Evolutionary conservation across 495 filamentous ascomycete species (phyloP).

Genomic region (Daldinia grandis): DNA sequence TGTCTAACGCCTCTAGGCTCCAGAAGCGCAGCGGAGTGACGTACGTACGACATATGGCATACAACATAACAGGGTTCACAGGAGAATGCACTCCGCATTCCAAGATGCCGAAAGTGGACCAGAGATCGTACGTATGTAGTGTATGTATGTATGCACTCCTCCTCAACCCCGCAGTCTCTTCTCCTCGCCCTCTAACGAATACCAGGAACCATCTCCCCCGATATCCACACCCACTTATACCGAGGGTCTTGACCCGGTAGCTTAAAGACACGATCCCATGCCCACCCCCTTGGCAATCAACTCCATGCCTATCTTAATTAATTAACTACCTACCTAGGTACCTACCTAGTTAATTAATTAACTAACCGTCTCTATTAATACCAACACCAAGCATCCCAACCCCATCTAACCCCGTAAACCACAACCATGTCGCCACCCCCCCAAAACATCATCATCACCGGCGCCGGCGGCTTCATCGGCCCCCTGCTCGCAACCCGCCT

Average conservation of each 20-base stretch:
- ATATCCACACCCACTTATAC: slow-evolving; percentile 16
- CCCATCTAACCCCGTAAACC: background rate
- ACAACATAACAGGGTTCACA: slow-evolving; percentile 9
- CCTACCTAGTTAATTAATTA: no score
- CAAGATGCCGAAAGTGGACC: background rate
- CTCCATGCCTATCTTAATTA: background rate
- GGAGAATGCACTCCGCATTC: slow-evolving; percentile 11
- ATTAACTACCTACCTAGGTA: no score
- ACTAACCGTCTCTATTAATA: background rate
- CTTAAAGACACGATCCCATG: slow-evolving; percentile 11
- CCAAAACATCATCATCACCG: slow-evolving; percentile 76
- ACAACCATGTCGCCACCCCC: slow-evolving; percentile 35
- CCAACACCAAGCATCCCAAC: background rate
- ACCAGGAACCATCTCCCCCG: slow-evolving; percentile 27
- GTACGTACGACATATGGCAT: background rate
- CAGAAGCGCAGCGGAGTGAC: background rate
- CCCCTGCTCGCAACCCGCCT: slow-evolving; percentile 70
- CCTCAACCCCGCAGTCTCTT: slow-evolving; percentile 26
- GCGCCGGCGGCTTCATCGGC: slow-evolving; percentile 75
- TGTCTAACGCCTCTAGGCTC: background rate
- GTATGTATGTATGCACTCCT: no score
- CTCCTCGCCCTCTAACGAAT: slow-evolving; percentile 5
- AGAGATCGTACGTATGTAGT: no score
- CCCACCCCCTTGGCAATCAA: background rate
- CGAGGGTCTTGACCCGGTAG: slow-evolving; percentile 12